Evolutionary conservation across 441 rosid species (phyloP), one percentile per base, ranked within the genome.

Genomic region (Aquilaria agallochum): DNA sequence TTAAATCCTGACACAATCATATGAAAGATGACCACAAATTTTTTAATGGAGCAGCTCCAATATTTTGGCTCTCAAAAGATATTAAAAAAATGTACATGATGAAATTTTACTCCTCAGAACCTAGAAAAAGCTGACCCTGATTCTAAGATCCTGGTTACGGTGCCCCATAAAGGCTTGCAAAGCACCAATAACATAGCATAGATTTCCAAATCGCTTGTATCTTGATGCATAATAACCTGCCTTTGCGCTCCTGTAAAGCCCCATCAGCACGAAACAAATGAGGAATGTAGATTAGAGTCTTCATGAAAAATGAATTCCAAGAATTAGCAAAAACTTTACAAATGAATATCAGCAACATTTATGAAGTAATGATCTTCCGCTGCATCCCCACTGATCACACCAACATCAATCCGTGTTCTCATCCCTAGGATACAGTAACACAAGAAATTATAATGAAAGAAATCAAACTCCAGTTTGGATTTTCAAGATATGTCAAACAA

Each of bases 341-440:
- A 78, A 76, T 95, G 99, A 80, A 88, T 68, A 75, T 95, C 98
- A n/a, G 97, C 98, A 53, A 87, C 97, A 60, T 95, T 95, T 55
- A 95, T 69, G 67, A 90, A 95, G 79, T 88, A 89, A 71, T 86
- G 97, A 55, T 73, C 59, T 62, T 76, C 89, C 68, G 55, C 81
- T 58, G 69, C 79, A 67, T 76, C 82, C 59, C 85, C 73, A 50
- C 27, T 62, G 60, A 94, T 84, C 50, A 89, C 84, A 64, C 97
- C 99, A 57, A 82, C 81, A 77, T 91, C 99, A 53, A 94, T 36
- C 11, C 31, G 73, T 65, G 89, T 77, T 73, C 90, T 83, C 65
- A 80, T 36, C 67, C 97, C 97, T 89, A 88, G 58, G 67, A 77
- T 64, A 68, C 57, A 61, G 58, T 64, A 40, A 31, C 60, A 61